A percentile compares a stretch with the other conserved stretches of the same genome.
Evolutionary conservation across 1,139 yeast species (phyloP).

Genomic region (Geotrichum europaeum): DNA sequence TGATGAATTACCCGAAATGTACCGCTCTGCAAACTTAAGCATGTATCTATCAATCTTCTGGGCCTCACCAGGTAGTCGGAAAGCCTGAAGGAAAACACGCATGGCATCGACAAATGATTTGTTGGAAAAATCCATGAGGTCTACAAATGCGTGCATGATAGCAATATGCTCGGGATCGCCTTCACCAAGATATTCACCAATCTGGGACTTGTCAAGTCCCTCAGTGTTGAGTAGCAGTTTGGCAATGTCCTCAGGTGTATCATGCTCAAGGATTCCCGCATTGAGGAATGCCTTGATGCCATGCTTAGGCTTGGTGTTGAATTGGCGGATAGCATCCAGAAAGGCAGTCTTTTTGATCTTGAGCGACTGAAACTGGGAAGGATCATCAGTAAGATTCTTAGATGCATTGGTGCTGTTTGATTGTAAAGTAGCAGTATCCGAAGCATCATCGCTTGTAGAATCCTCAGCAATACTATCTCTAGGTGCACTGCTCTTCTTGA

Average conservation of each 20-base stretch:
- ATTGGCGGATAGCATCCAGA: constrained; percentile 40
- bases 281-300: constrained; percentile 62
- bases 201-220: constrained; percentile 72
- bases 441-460: constrained; percentile 14
- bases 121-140: constrained; percentile 68
- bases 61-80: constrained; percentile 95
- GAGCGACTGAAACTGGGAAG: constrained; percentile 76
- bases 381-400: constrained; percentile 47
- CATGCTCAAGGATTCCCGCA: constrained; percentile 56
- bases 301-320: constrained; percentile 62
- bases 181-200: constrained; percentile 93
- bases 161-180: constrained; percentile 73
- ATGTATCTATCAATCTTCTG: constrained; percentile 95
- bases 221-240: constrained; percentile 67
- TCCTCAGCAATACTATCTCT: constrained; percentile 12
- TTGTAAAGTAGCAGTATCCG: constrained; percentile 17
- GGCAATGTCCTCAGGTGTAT: constrained; percentile 66
- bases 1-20: constrained; percentile 80
- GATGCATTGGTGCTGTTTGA: constrained; percentile 18
- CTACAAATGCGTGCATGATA: constrained; percentile 92
- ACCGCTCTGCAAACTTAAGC: constrained; percentile 94
- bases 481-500: background rate
- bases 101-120: constrained; percentile 77
- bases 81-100: constrained; percentile 75
- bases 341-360: constrained; percentile 80